phyloP scores from a whole-genome alignment of 2,329 filamentous ascomycete genomes.

The Trichoderma aggressivum region DNA sequence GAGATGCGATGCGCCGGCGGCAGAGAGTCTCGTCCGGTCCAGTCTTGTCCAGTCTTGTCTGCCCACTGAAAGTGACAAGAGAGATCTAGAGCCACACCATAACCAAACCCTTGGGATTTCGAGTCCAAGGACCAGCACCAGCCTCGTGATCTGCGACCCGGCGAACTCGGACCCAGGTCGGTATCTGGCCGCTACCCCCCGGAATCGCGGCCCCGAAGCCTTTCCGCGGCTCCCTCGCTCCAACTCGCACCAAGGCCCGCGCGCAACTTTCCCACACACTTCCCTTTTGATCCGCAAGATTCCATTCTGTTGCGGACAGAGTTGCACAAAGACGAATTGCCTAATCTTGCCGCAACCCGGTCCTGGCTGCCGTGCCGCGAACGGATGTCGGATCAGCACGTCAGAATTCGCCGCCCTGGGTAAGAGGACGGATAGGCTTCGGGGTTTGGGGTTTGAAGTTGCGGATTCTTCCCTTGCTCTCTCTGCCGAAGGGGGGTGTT shows the following conservation, averaged over 20 bases:
- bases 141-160: constrained; percentile 8
- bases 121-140: background rate
- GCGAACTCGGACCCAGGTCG: constrained; percentile 12
- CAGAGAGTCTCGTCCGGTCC: background rate
- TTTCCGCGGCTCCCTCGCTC: background rate
- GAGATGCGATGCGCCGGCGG: background rate
- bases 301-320: background rate
- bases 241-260: background rate
- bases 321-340: background rate
- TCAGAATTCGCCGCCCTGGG: background rate
- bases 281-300: background rate
- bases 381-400: background rate
- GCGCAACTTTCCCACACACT: too few species aligned
- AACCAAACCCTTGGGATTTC: background rate
- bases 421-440: background rate
- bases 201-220: constrained; percentile 2
- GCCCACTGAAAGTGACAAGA: background rate
- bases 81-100: constrained; percentile 10
- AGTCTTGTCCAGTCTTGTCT: background rate
- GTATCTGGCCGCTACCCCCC: background rate
- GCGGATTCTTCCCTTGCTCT: background rate
- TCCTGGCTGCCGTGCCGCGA: background rate
- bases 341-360: background rate
- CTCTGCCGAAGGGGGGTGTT: background rate
- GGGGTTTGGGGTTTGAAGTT: background rate